These are phyloP conservation scores for Tubosaeta brunneosetosa DNA, from an alignment of 768 basidiomycete genomes.

Conservation along the genomic window DNA sequence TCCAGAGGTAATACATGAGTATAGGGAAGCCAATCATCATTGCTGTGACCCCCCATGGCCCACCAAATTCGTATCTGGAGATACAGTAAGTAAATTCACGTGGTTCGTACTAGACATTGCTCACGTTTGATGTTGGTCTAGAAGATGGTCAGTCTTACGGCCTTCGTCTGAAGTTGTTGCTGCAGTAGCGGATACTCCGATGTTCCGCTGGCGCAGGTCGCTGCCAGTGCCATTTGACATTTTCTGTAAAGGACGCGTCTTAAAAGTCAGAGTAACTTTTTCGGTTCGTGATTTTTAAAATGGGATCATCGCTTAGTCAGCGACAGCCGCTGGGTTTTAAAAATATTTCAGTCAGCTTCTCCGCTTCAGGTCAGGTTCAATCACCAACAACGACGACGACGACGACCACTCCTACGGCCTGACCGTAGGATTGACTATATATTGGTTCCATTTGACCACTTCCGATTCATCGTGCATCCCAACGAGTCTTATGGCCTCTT, in stretches of 20 bases:
- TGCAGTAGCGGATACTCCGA: constrained; percentile 13
- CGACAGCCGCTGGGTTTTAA: constrained; percentile 5
- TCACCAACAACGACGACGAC: constrained; percentile 19
- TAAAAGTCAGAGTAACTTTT: constrained; percentile 9
- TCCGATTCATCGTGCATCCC: constrained; percentile 15
- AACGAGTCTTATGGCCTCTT: constrained; percentile 64
- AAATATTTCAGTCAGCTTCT: constrained; percentile 20
- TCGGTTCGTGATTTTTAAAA: constrained; percentile 10
- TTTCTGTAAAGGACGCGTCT: neutral
- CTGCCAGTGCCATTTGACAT: constrained; percentile 21
- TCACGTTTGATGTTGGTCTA: constrained; percentile 66
- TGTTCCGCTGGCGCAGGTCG: constrained; percentile 30
- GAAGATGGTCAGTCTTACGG: constrained; percentile 62
- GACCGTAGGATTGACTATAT: constrained; percentile 22
- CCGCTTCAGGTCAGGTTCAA: constrained; percentile 6
- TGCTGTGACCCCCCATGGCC: constrained; percentile 82
- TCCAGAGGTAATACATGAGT: constrained; percentile 99
- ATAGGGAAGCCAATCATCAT: constrained; percentile 95
- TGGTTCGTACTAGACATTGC: constrained; percentile 14
- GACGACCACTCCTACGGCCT: constrained; percentile 2
- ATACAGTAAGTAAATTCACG: constrained; percentile 1
- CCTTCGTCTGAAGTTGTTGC: constrained; percentile 61
- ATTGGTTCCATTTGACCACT: constrained; percentile 9
- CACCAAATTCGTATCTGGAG: constrained; percentile 90
- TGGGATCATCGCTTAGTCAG: constrained; percentile 15